Percentiles rank a stretch among this genome's conserved stretches.
Evolutionary conservation across 805 yeast genomes (phyloP).

Genomic region (Novakomyces olei): DNA sequence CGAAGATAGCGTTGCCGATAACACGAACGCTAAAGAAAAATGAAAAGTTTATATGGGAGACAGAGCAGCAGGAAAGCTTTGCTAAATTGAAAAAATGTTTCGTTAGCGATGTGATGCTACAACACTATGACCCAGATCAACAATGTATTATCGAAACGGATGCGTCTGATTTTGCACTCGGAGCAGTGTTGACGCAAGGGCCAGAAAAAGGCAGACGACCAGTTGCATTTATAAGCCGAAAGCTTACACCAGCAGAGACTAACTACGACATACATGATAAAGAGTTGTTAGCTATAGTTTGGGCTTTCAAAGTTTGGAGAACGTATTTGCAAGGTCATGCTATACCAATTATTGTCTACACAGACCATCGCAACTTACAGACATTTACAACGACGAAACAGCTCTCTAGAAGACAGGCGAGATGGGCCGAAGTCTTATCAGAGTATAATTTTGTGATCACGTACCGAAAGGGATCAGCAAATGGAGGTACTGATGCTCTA

Average conservation of each 20-base stretch:
- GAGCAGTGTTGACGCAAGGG: constrained; percentile 3
- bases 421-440: neutral
- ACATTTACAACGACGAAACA: neutral
- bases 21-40: neutral
- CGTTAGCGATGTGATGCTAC: neutral
- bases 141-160: constrained; percentile 6
- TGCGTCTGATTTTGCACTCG: constrained; percentile 2
- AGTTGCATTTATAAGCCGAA: constrained; percentile 3
- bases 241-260: constrained; percentile 2
- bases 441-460: neutral
- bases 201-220: constrained; percentile 1
- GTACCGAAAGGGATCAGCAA: neutral
- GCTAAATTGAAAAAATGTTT: neutral
- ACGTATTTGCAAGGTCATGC: neutral
- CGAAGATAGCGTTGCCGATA: neutral
- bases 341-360: neutral
- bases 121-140: neutral
- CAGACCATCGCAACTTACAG: neutral
- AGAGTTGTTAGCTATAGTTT: constrained; percentile 3
- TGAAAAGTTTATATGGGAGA: neutral
- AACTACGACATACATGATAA: constrained; percentile 7
- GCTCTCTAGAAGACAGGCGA: neutral
- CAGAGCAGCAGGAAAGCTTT: too few species aligned
- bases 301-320: neutral
- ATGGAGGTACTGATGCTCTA: neutral